A percentile compares a stretch with the other conserved stretches of the same genome.
phyloP scores from a whole-genome alignment of 495 filamentous ascomycete genomes.

The Sordaria brevicollis region DNA sequence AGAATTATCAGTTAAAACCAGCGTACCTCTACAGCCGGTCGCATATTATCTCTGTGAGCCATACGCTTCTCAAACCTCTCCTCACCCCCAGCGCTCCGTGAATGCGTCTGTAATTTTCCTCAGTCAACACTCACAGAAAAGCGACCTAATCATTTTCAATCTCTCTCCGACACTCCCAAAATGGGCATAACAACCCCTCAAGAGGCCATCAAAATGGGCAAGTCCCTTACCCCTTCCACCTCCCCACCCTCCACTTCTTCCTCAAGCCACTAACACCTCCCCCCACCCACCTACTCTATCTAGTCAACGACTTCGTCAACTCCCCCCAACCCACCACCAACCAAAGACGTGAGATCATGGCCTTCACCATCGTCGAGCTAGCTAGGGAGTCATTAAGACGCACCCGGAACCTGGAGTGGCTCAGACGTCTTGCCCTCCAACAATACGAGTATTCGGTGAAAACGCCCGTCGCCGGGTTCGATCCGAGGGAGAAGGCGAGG shows the following conservation, averaged over 20 bases:
- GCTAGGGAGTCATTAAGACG: neutral
- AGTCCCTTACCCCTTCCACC: neutral
- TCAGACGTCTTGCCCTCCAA: neutral
- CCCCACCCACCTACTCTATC: neutral
- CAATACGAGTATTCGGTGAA: neutral
- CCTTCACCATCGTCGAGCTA: neutral
- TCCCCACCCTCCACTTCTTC: neutral
- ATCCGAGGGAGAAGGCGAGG: neutral
- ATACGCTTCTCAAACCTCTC: no score
- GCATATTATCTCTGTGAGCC: no score
- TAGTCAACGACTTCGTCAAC: neutral
- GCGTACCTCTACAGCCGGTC: no score
- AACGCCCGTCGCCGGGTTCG: neutral
- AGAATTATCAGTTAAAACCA: neutral
- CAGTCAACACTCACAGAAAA: neutral
- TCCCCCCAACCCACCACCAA: neutral
- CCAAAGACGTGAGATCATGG: neutral
- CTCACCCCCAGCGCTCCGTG: no score
- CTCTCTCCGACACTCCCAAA: neutral
- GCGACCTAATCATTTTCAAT: neutral
- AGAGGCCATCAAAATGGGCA: neutral
- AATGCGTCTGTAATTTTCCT: no score
- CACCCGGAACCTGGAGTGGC: neutral
- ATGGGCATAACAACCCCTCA: neutral
- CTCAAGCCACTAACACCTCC: neutral